Evolutionary conservation across 441 rosid species (phyloP), one percentile per base, ranked within the genome.

Genomic region (Gossypium davidsonii): DNA sequence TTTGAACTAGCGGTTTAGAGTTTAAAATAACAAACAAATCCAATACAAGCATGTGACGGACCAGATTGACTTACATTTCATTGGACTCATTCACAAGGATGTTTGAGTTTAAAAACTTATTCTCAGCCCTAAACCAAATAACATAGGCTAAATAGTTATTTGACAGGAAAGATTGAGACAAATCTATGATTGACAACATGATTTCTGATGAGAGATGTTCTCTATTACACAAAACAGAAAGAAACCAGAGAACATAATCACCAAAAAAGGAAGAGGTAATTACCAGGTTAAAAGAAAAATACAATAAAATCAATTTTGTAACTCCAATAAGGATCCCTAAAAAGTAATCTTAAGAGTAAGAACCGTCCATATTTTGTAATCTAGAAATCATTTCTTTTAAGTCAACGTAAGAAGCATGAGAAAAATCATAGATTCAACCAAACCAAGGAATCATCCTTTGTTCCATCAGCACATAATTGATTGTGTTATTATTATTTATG

Each of bases 301-400:
- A 44, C 18, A 31, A 39, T 48, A 60, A 49, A 26, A 61, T 15
- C 17, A 74, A 42, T 57, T 28, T 79, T 70, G 37, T 44, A 53
- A 17, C 7, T 26, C 65, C 79, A 63, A 23, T 21, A 46, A 69
- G 64, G 49, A 23, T 39, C 56, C 37, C 21, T 31, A 17, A 39
- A 31, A 26, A 61, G 44, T 61, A 17, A 61, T 28, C 20, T 61
- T n/a, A 17, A 61, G 20, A 15, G 21, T 2, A 28, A 60, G 37
- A 25, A 25, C 63, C 8, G 1, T 5, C 4, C 4, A 4, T 1
- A 65, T 65, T 46, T 67, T 67, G 58, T n/a, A 25, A 67, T 49
- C 39, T 48, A 25, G 31, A 67, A 48, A 67, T 48, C 21, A 65
- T 48, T 48, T 66, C 39, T 46, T 66, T 14, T 31, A 28, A 31